Evolutionary conservation across 2,329 filamentous ascomycete genomes (phyloP), one percentile per base, ranked within the genome.

Genomic region (Ophiosphaerella korrae): DNA sequence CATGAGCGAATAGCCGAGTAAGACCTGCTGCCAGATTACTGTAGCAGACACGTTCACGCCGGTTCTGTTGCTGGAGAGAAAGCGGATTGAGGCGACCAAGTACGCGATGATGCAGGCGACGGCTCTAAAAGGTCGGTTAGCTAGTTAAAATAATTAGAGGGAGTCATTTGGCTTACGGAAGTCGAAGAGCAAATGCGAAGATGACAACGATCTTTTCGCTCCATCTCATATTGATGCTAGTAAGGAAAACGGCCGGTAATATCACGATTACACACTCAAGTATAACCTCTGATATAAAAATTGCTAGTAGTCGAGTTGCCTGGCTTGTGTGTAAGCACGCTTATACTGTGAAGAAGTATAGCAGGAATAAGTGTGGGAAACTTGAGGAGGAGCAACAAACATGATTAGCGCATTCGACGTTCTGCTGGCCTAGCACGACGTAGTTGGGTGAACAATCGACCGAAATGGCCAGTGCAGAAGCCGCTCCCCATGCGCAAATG

Each of bases 31-130:
- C 51, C 51, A 51, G 18, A 12, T 40, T 14, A 36, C 43, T 2
- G 51, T 51, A 8, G 39, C 16, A 12, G 43, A 43, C n/a, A 53
- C 47, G 31, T 42, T 29, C 8, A 53, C 43, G 9, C 47, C 51
- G 5, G 36, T 7, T 9, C 44, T 14, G 13, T 18, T 13, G 8
- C n/a, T 32, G 5, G 13, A 29, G 16, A 44, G 26, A 18, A 51
- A 53, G 2, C 33, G 12, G 16, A 39, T 42, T 12, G 50, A 45
- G 0, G 51, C 40, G 3, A 47, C 9, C n/a, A 51, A 21, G 18
- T 51, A 24, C 11, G 46, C 40, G 13, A 48, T n/a, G 13, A 48
- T 41, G 9, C 50, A 51, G 0, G 32, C 39, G 7, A 51, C 6
- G 26, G 11, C 26, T 29, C 26, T 29, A 29, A 29, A 29, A 29